Evolutionary conservation across 768 basidiomycete genomes (phyloP).

Genomic region (Tremella mesenterica): DNA sequence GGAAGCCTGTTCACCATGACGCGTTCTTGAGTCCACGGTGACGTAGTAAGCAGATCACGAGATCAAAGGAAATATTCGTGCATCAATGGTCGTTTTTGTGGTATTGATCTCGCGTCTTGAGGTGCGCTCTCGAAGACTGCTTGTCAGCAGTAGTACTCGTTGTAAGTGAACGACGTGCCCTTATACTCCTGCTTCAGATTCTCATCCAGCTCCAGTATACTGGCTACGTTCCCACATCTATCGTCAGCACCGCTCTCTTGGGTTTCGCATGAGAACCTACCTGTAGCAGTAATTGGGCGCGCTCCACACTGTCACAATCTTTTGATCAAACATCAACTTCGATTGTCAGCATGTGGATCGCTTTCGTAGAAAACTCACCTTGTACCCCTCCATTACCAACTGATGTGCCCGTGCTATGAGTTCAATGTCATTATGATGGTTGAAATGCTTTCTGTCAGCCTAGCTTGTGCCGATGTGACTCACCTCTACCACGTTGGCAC

Average conservation of each 20-base stretch:
- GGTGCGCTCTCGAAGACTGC: slow-evolving; percentile 69
- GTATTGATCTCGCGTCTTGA: slow-evolving; percentile 44
- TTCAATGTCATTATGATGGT: slow-evolving; percentile 75
- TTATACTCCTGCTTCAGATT: slow-evolving; percentile 89
- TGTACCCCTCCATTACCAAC: slow-evolving; percentile 93
- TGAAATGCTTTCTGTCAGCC: slow-evolving; percentile 53
- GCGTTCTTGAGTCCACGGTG: no score
- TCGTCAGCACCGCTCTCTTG: not conserved
- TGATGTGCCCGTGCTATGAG: slow-evolving; percentile 95
- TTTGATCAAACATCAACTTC: slow-evolving; percentile 80
- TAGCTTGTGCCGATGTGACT: not conserved
- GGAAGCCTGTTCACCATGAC: no score
- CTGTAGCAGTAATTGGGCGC: slow-evolving; percentile 95
- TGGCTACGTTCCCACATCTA: slow-evolving; percentile 88
- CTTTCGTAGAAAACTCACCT: slow-evolving; percentile 41
- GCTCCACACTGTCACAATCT: slow-evolving; percentile 96
- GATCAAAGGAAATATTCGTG: slow-evolving; percentile 43
- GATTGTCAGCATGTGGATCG: not conserved
- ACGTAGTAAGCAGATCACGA: no score
- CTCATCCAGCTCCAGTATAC: slow-evolving; percentile 88
- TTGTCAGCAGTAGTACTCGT: not conserved
- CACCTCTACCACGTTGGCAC: slow-evolving; percentile 64
- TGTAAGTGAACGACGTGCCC: slow-evolving; percentile 34
- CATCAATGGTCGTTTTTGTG: slow-evolving; percentile 44
- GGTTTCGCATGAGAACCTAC: slow-evolving; percentile 10